These are phyloP conservation scores for Pythium vanterpoolii DNA, from an alignment of 352 stramenopile species.

Conservation along the genomic window DNA sequence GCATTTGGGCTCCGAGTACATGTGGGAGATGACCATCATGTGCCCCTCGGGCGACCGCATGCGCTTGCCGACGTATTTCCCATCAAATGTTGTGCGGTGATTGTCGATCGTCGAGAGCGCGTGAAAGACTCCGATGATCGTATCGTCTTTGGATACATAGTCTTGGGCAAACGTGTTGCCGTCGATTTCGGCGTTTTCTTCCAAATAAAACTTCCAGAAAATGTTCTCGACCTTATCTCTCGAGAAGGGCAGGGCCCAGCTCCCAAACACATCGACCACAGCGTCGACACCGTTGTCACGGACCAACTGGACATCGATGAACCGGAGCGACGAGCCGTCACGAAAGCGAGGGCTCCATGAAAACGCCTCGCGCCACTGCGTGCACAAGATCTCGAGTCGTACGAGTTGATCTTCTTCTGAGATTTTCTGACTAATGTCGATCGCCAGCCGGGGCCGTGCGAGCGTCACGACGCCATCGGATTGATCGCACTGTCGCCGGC, in stretches of 20 bases:
- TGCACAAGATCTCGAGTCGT: slow-evolving; percentile 3
- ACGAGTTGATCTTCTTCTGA: slow-evolving; percentile 20
- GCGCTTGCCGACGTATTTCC: slow-evolving; percentile 14
- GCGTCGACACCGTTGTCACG: neutral
- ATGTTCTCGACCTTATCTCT: slow-evolving; percentile 4
- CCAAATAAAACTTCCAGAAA: slow-evolving; percentile 8
- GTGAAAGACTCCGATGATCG: slow-evolving; percentile 4
- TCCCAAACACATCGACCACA: neutral
- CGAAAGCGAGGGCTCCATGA: neutral
- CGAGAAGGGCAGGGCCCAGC: slow-evolving; percentile 9
- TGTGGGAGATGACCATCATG: slow-evolving; percentile 3
- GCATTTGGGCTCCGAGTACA: slow-evolving; percentile 9
- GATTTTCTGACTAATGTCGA: slow-evolving; percentile 6
- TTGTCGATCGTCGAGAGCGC: slow-evolving; percentile 4
- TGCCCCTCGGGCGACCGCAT: neutral
- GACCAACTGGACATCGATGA: slow-evolving; percentile 2
- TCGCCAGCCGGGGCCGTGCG: slow-evolving; percentile 3
- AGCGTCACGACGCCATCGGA: neutral
- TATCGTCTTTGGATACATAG: slow-evolving; percentile 1
- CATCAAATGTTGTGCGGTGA: slow-evolving; percentile 2
- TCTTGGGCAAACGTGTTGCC: neutral
- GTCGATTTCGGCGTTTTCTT: slow-evolving; percentile 2
- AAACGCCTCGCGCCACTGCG: slow-evolving; percentile 8
- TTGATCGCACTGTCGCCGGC: neutral
- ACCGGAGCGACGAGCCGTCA: neutral